Base-by-base conservation (phyloP, 78 protist species). In the Pelomyxa schiedti region DNA sequence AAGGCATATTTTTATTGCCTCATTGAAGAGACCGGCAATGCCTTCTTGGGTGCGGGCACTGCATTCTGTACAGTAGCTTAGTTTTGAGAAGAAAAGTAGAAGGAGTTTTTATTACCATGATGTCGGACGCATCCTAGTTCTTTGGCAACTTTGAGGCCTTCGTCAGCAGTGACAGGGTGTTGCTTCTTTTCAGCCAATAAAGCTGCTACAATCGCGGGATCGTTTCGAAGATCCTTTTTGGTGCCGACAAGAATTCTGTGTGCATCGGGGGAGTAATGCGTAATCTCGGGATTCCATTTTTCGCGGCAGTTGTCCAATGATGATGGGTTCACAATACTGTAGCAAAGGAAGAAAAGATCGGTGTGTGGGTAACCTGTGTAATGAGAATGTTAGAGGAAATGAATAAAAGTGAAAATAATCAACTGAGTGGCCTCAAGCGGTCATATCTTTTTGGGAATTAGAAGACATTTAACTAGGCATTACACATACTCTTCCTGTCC, bases 291-390 rank as follows among this genome's bases (percentile, higher is more conserved):
- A 9, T 22, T 41, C 95, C 94, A 90, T 36, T 82, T 88, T 4
- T 1, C 9, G 4, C 58, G 16, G 30, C 92, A 89, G 80, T 95
- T 95, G 24, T 88, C 93, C 8, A 89, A 84, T 6, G 94, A 87
- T 4, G 88, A 36, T 9, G 83, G 88, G 22, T 76, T 63, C 69
- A 83, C 78, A 68, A 92, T 75, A 3, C 91, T 82, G 70, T 83
- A 95, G 77, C 89, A 80, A 8, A 90, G 70, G 8, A 92, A 63
- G 70, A 95, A 90, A 5, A 90, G 93, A 41, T 92, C 93, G 6
- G 97, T 94, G 38, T 94, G 88, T 6, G 94, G 95, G 70, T 92
- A 92, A 16, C 58, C n/a, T n/a, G n/a, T n/a, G n/a, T n/a, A n/a
- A n/a, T n/a, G n/a, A n/a, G n/a, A n/a, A n/a, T n/a, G n/a, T n/a